Conservation (phyloP, 2,329 filamentous ascomycete species). For the Aspergillus clavatus region DNA sequence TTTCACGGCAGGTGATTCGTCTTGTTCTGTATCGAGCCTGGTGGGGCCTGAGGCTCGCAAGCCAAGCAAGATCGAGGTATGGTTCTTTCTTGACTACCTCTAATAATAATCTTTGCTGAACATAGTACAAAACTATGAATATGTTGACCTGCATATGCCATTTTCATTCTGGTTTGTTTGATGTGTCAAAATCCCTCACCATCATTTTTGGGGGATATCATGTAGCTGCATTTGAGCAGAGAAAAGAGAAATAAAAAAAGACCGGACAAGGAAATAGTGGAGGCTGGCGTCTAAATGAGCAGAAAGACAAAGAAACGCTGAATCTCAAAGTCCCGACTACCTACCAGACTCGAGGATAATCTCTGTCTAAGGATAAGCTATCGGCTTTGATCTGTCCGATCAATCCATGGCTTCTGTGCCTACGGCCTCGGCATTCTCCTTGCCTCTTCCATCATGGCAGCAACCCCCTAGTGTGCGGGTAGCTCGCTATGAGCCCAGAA, state of each 20-base stretch:
- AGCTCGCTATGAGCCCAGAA: conserved; percentile 32
- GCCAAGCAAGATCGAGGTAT: too few relatives aligned
- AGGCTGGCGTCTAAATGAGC: too few relatives aligned
- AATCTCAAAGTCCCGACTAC: too few relatives aligned
- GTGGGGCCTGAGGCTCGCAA: neutral
- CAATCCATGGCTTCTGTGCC: conserved; percentile 27
- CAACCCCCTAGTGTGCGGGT: conserved; percentile 33
- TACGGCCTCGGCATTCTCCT: conserved; percentile 33
- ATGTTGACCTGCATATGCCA: neutral
- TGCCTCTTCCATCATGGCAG: conserved; percentile 36
- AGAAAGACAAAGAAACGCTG: too few relatives aligned
- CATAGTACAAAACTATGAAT: neutral
- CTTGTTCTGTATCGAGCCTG: neutral
- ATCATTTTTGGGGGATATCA: neutral
- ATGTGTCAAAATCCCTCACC: neutral
- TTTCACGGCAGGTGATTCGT: neutral
- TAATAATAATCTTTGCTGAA: neutral
- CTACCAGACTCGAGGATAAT: too few relatives aligned
- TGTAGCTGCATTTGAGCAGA: neutral
- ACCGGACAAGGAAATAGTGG: too few relatives aligned
- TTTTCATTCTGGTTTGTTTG: neutral
- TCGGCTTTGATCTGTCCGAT: neutral
- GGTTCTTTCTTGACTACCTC: too few relatives aligned
- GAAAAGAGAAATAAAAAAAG: too few relatives aligned
- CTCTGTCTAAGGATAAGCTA: neutral